These are phyloP conservation scores for Chrysosporium queenslandicum DNA, from an alignment of 2,329 filamentous ascomycete species.

Conservation along the genomic window DNA sequence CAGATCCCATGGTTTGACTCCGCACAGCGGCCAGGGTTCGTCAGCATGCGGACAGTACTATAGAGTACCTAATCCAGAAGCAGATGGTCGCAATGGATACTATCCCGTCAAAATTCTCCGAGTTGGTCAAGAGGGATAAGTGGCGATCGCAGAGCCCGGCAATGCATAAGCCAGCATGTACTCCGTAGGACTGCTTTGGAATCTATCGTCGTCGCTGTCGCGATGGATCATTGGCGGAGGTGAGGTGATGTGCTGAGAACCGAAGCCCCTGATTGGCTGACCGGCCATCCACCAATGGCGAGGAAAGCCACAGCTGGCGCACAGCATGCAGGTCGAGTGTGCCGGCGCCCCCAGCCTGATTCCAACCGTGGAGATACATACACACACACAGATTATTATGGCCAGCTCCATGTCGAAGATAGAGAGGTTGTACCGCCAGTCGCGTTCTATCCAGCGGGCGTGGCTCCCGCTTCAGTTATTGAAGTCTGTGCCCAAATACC, in stretches of 20 bases:
- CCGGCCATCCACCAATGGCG: background rate
- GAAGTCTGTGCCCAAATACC: too few species aligned
- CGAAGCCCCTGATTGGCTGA: background rate
- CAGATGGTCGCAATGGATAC: background rate
- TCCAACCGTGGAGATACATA: too few species aligned
- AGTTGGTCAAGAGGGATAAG: background rate
- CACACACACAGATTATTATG: too few species aligned
- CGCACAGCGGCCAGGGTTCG: background rate
- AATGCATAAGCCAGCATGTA: background rate
- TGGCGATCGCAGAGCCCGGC: background rate
- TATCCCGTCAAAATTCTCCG: background rate
- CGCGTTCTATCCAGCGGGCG: background rate
- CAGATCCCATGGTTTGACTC: too few species aligned
- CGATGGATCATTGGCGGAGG: background rate
- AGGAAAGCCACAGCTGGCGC: background rate
- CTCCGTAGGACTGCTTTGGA: slow-evolving; percentile 10
- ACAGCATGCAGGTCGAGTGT: background rate
- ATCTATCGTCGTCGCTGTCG: background rate
- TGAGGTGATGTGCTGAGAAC: background rate
- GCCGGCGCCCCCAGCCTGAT: background rate
- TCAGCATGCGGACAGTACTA: too few species aligned
- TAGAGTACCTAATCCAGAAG: background rate
- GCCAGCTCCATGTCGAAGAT: too few species aligned
- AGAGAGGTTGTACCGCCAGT: too few species aligned
- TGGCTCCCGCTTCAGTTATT: background rate